Evolutionary conservation across 495 filamentous ascomycete genomes (phyloP), one percentile per base, ranked within the genome.

Genomic region (Aspergillus avenaceus): DNA sequence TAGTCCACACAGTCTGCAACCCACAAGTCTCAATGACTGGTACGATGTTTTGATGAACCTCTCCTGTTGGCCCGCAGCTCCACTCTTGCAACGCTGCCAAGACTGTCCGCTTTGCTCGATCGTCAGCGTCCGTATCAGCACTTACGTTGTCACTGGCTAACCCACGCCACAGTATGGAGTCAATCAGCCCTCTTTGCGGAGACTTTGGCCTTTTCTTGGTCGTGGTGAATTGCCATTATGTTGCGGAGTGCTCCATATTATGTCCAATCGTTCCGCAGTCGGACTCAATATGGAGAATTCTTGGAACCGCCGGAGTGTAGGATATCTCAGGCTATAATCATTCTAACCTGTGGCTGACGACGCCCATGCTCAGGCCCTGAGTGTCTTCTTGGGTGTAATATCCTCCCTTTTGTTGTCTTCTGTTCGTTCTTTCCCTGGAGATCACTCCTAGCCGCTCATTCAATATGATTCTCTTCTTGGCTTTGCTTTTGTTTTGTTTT

Each of bases 401-500:
- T 52, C 26, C 31, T 32, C 27, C 50, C 34, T 18, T 40, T 43
- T 44, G 29, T 40, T 19, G 19, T 32, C 27, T 31, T 44, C 46
- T 45, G 52, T 50, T 32, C 27, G 26, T 49, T 47, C 18, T 25
- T 18, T 28, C 41, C 34, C 41, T 56, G 59, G 55, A 61, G 62
- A 59, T 51, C 27, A 54, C 61, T 62, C 66, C 61, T 58, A 59
- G 60, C 48, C 65, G 66, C 53, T 69, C 63, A 5, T 67, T 66
- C 34, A 54, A 47, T 38, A 70, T 65, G 61, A 49, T 67, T 43
- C 56, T 69, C 40, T 44, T 56, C 42, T 59, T 51, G 47, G 48
- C 52, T 34, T 58, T 66, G 24, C 58, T 67, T 37, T 56, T 68
- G 41, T 56, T 61, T 8, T 52, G 54, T 8, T 53, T 68, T 41